Evolutionary conservation across 306 rosid species (phyloP).

Genomic region (Coriaria nepalensis): DNA sequence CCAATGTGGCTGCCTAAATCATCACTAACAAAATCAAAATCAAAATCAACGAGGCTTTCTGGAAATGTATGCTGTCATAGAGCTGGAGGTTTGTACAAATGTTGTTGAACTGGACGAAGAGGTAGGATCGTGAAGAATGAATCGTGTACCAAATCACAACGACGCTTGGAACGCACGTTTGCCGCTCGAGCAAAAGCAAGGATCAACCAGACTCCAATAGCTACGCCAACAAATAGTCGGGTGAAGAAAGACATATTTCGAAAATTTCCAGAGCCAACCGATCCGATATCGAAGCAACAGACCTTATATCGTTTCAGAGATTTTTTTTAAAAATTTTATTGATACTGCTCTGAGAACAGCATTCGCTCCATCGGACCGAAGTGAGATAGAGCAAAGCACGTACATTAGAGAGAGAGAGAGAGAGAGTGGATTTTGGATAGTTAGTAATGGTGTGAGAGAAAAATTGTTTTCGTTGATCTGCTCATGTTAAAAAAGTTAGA

Average conservation of each 20-base stretch:
- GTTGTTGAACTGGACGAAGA: background rate
- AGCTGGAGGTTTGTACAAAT: background rate
- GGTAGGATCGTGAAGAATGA: background rate
- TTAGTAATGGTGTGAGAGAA: too few species aligned
- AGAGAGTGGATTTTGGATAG: too few species aligned
- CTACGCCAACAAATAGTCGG: conserved; percentile 52
- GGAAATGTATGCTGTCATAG: background rate
- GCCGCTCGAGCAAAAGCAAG: conserved; percentile 45
- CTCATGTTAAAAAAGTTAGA: too few species aligned
- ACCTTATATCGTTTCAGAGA: too few species aligned
- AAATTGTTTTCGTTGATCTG: too few species aligned
- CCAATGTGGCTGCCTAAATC: conserved; percentile 53
- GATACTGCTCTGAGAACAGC: too few species aligned
- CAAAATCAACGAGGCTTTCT: background rate
- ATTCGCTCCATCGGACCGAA: too few species aligned
- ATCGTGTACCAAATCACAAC: conserved; percentile 46
- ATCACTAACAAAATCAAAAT: background rate
- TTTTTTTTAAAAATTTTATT: too few species aligned
- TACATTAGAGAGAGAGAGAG: too few species aligned
- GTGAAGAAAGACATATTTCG: conserved; percentile 7
- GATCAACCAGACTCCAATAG: conserved; percentile 48
- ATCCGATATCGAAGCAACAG: too few species aligned
- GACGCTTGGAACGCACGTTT: conserved; percentile 49
- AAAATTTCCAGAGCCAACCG: too few species aligned
- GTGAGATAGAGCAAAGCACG: too few species aligned